Evolutionary conservation across 192 early-diverging fungal genomes (phyloP), one percentile per base, ranked within the genome.

Genomic region (Endogone sp.): DNA sequence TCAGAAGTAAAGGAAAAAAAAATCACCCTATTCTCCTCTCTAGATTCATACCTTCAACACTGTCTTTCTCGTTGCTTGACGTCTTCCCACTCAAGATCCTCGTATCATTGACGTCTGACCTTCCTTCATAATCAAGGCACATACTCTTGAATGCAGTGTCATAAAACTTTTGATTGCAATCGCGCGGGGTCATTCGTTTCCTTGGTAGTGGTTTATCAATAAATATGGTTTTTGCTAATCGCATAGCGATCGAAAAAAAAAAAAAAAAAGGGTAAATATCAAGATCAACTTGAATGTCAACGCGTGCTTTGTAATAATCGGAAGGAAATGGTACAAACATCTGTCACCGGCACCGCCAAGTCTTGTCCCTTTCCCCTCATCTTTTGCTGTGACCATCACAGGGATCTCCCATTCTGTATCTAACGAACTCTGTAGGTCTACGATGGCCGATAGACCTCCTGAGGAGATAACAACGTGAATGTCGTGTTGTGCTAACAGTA

Each of bases 351-450:
- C n/a, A n/a, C n/a, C n/a, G n/a, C n/a, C n/a, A n/a, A n/a, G n/a
- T n/a, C n/a, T n/a, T n/a, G n/a, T n/a, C n/a, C n/a, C n/a, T n/a
- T n/a, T n/a, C n/a, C n/a, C n/a, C n/a, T n/a, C n/a, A n/a, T 21
- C 59, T 60, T 60, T 28, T 6, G 59, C 27, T 28, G 1, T 22
- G 8, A 60, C 59, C 10, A 22, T 60, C 59, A 60, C 59, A 10
- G 59, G 59, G 10, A 60, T 60, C 27, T 60, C 59, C 59, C 59
- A 60, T 26, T 23, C 59, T 9, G 22, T 60, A 28, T 60, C 59
- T 21, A 28, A 28, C 9, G 59, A 60, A 21, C 24, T 26, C 21
- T 60, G 59, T 10, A 60, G 59, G 8, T 60, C 59, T 10, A 60
- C 27, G 22, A 60, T 60, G 22, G 59, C 59, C 22, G 24, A 6